Conservation (phyloP, 2,329 filamentous ascomycete genomes). For the Aspergillus felis region DNA sequence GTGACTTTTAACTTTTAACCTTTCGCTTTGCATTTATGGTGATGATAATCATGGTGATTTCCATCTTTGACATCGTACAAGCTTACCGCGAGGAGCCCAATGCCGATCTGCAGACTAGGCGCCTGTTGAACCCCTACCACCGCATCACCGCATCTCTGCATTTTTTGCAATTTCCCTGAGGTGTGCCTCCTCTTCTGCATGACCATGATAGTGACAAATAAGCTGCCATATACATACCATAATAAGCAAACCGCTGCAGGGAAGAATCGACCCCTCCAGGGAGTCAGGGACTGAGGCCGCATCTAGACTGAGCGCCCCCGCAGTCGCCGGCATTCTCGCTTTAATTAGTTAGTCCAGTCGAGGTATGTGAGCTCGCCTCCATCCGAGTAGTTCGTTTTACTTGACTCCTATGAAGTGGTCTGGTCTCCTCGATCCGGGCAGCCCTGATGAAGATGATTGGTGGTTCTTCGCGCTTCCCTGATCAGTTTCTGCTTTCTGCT, state of each 20-base stretch:
- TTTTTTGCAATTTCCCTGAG: not conserved
- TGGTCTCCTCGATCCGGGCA: not conserved
- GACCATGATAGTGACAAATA: not conserved
- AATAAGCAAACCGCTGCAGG: not conserved
- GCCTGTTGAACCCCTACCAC: not conserved
- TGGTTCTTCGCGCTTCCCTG: not conserved
- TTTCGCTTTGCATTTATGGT: not conserved
- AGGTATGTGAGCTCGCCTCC: not conserved
- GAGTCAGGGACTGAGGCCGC: not conserved
- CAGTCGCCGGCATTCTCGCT: slow-evolving; percentile 4
- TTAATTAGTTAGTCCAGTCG: not conserved
- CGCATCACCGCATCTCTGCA: not conserved
- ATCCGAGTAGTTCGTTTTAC: not conserved
- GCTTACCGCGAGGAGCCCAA: not conserved
- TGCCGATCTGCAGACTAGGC: not conserved
- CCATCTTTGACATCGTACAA: not conserved
- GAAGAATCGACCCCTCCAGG: not conserved
- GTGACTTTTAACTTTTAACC: not conserved
- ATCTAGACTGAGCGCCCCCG: not conserved
- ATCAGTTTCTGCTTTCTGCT: not conserved
- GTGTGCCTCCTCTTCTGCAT: not conserved
- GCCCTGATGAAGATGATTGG: not conserved
- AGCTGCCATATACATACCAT: not conserved
- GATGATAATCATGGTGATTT: not conserved
- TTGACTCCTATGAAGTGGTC: not conserved